phyloP scores from a whole-genome alignment of 345 rosid species.

The Toxicodendron radicans region DNA sequence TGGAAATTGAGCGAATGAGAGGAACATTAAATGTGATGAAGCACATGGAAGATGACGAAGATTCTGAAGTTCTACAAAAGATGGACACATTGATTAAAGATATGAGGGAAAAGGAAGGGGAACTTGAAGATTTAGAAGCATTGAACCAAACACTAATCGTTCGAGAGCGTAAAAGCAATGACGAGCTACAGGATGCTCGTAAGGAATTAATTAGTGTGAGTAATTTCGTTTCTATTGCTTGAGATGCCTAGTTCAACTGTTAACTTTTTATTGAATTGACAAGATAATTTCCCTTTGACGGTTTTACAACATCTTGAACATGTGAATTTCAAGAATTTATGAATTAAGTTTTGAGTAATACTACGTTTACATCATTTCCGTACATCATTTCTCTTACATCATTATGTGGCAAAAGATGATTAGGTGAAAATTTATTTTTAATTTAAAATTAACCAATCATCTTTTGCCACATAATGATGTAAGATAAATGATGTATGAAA shows the following conservation, averaged over 20 bases:
- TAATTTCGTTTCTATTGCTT: constrained; percentile 11
- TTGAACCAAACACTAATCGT: constrained; percentile 82
- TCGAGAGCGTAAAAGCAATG: constrained; percentile 78
- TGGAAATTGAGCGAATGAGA: constrained; percentile 75
- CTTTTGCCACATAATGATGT: too few species aligned
- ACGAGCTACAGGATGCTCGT: constrained; percentile 92
- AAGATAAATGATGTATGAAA: too few species aligned
- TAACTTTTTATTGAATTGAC: not conserved
- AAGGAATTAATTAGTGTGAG: constrained; percentile 78
- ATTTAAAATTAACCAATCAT: too few species aligned
- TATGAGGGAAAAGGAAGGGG: constrained; percentile 83
- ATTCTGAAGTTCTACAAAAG: constrained; percentile 60
- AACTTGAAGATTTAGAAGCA: constrained; percentile 63
- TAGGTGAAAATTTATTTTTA: too few species aligned
- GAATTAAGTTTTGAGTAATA: too few species aligned
- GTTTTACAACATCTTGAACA: not conserved
- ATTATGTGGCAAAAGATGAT: too few species aligned
- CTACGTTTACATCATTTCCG: too few species aligned
- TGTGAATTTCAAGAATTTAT: not conserved
- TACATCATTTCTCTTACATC: too few species aligned
- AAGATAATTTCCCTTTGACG: not conserved
- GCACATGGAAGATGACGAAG: constrained; percentile 70
- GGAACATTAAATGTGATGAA: constrained; percentile 66
- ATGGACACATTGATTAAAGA: constrained; percentile 60
- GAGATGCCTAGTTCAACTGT: not conserved